Evolutionary conservation across 1,284 basidiomycete species (phyloP).

Genomic region (Apiotrichum porosum): DNA sequence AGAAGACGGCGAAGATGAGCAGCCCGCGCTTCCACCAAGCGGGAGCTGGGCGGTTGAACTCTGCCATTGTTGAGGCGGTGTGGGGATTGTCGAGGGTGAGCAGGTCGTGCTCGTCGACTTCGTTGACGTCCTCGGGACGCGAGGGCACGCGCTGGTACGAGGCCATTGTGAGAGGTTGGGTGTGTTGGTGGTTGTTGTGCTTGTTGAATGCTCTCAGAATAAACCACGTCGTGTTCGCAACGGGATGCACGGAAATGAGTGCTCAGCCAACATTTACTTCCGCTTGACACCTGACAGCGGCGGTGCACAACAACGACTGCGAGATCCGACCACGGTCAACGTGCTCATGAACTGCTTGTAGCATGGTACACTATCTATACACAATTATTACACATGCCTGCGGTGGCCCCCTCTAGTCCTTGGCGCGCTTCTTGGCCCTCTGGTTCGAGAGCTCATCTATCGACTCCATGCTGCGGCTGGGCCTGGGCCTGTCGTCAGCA

Average conservation of each 20-base stretch:
- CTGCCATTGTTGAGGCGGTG: conserved; percentile 19
- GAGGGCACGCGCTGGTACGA: conserved; percentile 17
- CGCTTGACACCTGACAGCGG: too few species aligned
- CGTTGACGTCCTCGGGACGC: conserved; percentile 2
- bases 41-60: conserved; percentile 43
- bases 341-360: too few species aligned
- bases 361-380: too few species aligned
- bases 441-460: background rate
- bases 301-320: too few species aligned
- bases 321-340: too few species aligned
- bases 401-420: too few species aligned
- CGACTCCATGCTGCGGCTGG: conserved; percentile 8
- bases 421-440: conserved; percentile 8
- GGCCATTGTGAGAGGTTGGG: background rate
- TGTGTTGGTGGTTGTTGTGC: background rate
- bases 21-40: conserved; percentile 40
- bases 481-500: conserved; percentile 5
- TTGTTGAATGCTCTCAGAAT: too few species aligned
- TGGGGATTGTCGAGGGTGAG: conserved; percentile 12
- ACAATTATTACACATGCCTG: conserved; percentile 4
- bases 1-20: conserved; percentile 30
- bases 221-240: too few species aligned
- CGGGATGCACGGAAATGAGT: too few species aligned
- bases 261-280: too few species aligned
- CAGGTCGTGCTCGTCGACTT: conserved; percentile 1